Conservation (phyloP, 176 grass and related monocot genomes). For the Bonia amplexicaulis region DNA sequence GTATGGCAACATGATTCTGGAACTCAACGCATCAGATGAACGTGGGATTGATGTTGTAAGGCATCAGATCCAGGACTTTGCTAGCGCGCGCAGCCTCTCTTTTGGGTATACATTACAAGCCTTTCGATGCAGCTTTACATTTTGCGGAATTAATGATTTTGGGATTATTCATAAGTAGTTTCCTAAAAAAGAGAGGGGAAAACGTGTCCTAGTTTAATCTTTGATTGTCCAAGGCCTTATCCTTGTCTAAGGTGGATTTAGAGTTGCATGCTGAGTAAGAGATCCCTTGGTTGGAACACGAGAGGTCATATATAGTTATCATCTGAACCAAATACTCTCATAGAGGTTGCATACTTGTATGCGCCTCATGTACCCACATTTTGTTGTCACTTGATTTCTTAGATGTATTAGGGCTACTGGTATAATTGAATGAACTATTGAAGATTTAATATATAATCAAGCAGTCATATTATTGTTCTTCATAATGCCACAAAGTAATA, state of each 20-base stretch:
- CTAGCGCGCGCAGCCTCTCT: slow-evolving; percentile 72
- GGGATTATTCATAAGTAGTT: not conserved
- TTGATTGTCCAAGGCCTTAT: not conserved
- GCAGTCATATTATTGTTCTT: not conserved
- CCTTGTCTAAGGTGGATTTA: not conserved
- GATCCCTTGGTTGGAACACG: not conserved
- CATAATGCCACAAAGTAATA: not conserved
- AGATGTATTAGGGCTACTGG: not conserved
- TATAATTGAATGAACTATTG: not conserved
- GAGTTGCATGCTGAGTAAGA: not conserved
- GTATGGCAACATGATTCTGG: slow-evolving; percentile 96
- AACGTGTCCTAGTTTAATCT: not conserved
- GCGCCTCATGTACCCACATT: not conserved
- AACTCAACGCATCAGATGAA: slow-evolving; percentile 91
- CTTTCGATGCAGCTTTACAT: not conserved
- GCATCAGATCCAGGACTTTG: slow-evolving; percentile 96
- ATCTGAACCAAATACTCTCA: not conserved
- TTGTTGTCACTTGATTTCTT: not conserved
- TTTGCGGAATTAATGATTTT: not conserved
- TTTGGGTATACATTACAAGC: slow-evolving; percentile 54
- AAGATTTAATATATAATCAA: not conserved
- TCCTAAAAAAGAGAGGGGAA: too few relatives aligned
- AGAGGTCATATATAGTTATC: not conserved
- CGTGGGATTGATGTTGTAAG: slow-evolving; percentile 91
- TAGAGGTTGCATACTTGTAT: not conserved